Conservation (phyloP, 192 early-diverging fungal species). For the Coemansia erecta region DNA sequence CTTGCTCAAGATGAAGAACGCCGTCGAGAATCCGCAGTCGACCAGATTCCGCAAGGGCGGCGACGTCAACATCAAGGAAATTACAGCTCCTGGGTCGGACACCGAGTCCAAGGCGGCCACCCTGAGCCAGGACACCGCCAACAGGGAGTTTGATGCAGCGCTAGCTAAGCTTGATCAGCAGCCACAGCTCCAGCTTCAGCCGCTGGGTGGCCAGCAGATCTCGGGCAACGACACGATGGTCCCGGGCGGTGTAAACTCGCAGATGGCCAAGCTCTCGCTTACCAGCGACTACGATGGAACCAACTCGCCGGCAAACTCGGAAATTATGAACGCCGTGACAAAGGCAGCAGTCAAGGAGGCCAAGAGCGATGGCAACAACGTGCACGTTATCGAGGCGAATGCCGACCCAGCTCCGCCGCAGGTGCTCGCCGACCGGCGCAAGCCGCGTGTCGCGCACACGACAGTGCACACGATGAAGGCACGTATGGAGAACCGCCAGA, state of each 20-base stretch:
- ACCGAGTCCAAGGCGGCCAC: background rate
- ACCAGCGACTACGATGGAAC: background rate
- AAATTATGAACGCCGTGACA: conserved; percentile 36
- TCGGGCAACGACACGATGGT: background rate
- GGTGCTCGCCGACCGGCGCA: conserved; percentile 52
- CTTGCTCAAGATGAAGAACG: conserved; percentile 64
- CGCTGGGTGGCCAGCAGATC: background rate
- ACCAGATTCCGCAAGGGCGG: conserved; percentile 20
- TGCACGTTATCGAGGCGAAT: conserved; percentile 35
- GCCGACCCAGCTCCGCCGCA: conserved; percentile 42
- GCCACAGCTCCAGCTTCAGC: conserved; percentile 33
- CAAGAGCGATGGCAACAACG: conserved; percentile 39
- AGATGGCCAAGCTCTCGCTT: conserved; percentile 9
- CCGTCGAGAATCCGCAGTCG: conserved; percentile 37
- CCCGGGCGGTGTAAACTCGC: background rate
- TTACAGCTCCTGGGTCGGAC: conserved; percentile 6
- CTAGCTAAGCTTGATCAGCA: conserved; percentile 34
- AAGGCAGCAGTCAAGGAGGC: conserved; percentile 45
- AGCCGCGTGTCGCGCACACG: conserved; percentile 45
- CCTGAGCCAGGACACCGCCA: conserved; percentile 23
- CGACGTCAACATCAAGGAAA: conserved; percentile 15
- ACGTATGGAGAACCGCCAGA: conserved; percentile 45
- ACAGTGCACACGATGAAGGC: conserved; percentile 51
- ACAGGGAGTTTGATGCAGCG: conserved; percentile 47
- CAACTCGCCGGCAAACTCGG: conserved; percentile 31